phyloP scores from a whole-genome alignment of 2,329 filamentous ascomycete species.

The Sporothrix inflata region DNA sequence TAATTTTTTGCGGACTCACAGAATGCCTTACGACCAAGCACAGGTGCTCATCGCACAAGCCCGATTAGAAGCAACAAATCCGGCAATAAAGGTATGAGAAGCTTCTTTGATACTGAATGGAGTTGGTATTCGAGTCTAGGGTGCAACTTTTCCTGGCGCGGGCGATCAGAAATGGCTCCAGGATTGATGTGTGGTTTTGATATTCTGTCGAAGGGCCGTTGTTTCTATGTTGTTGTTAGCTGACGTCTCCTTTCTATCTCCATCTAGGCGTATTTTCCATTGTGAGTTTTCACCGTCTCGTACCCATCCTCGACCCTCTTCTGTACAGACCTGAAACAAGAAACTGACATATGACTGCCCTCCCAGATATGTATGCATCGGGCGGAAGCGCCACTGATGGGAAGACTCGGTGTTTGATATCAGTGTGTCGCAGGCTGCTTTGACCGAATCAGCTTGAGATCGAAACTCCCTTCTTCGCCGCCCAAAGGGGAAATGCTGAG shows the following conservation, averaged over 20 bases:
- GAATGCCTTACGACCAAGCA: conserved; percentile 62
- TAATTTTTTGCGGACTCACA: conserved; percentile 37
- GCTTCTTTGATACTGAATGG: not conserved
- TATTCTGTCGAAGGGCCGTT: not conserved
- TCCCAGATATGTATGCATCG: conserved; percentile 64
- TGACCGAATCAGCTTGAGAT: not conserved
- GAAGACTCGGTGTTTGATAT: not conserved
- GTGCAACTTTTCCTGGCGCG: not conserved
- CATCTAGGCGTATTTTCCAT: conserved; percentile 62
- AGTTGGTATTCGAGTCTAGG: not conserved
- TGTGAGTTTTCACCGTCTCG: conserved; percentile 46
- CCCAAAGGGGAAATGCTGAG: not conserved
- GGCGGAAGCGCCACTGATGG: conserved; percentile 53
- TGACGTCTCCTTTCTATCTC: not conserved
- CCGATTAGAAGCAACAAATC: conserved; percentile 56
- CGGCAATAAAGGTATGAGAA: conserved; percentile 56
- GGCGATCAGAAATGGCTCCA: not conserved
- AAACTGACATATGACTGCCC: not conserved
- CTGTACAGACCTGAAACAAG: not conserved
- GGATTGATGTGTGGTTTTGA: not conserved
- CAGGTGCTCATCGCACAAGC: conserved; percentile 60
- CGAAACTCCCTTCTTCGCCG: not conserved
- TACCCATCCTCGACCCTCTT: no score
- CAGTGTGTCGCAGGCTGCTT: not conserved
- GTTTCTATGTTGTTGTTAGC: not conserved